Base-by-base conservation (phyloP, 78 protist genomes). In the Thecamonas trahens region DNA sequence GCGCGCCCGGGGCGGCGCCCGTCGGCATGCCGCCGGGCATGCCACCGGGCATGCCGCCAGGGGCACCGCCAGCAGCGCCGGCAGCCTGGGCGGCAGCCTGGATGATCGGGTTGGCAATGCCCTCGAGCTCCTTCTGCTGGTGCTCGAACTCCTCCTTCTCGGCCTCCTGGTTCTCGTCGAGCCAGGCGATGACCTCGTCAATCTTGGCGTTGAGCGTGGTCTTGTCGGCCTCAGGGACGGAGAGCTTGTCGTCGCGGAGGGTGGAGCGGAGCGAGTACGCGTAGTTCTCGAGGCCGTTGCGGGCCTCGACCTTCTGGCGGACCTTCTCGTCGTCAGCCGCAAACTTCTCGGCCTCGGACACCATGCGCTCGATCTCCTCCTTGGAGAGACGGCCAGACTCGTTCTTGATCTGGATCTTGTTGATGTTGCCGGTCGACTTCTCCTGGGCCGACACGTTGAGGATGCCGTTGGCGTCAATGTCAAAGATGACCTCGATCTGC, bases 401-500 rank as follows among this genome's bases (percentile, higher is more conserved):
- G 78, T 77, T 86, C 42, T 81, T 90, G 77, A 91, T 91, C 29
- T 74, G 75, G 85, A 94, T 90, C 67, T 39, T 20, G 61, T 92
- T 74, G 22, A 34, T 13, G 55, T 76, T 84, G 28, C 88, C 88
- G 42, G 91, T 77, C 31, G 74, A 86, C 75, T 78, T 76, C 61
- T 91, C 96, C 49, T 38, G 68, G 20, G 97, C 97, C 2, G 69
- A 26, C 32, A 93, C 97, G 34, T 52, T 24, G 54, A 93, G 73
- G 70, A 93, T 91, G 59, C 95, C 89, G 80, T 94, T 91, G 59
- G 92, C 93, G 72, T 96, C 99, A 44, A 96, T 72, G 78, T 94
- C 94, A 50, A 94, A 96, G 31, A 92, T 83, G 39, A 96, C 99
- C 78, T 96, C 97, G 72, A 96, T 91, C 84, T 92, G 94, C 22